Conservation (phyloP, 805 yeast genomes). For the Candida odintsovae region DNA sequence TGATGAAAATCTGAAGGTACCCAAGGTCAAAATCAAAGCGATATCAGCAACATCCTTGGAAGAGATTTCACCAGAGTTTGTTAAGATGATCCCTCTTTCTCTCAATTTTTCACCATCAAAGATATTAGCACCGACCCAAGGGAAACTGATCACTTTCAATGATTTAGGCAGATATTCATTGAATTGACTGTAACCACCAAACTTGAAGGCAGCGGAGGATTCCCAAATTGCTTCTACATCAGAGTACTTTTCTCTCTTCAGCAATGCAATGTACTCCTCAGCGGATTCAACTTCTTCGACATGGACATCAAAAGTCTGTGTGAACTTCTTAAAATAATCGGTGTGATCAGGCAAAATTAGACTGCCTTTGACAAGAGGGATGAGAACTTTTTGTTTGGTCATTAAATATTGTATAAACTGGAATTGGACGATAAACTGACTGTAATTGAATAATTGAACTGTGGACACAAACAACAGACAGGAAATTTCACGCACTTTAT, state of each 20-base stretch:
- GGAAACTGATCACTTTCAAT: slow-evolving; percentile 44
- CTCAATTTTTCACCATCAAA: slow-evolving; percentile 40
- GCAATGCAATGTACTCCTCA: slow-evolving; percentile 34
- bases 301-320: slow-evolving; percentile 31
- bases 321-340: slow-evolving; percentile 40
- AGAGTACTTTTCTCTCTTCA: slow-evolving; percentile 27
- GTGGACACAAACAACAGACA: no score
- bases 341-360: slow-evolving; percentile 38
- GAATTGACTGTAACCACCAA: slow-evolving; percentile 38
- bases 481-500: not conserved
- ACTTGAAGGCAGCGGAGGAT: slow-evolving; percentile 45
- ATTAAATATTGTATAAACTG: not conserved
- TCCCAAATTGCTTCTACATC: slow-evolving; percentile 49
- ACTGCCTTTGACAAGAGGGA: slow-evolving; percentile 25
- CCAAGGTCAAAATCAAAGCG: slow-evolving; percentile 51
- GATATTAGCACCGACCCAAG: slow-evolving; percentile 57
- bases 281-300: slow-evolving; percentile 36
- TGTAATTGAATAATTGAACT: no score
- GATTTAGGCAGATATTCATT: slow-evolving; percentile 39
- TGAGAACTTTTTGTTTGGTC: slow-evolving; percentile 13
- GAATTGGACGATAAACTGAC: no score
- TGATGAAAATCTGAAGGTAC: slow-evolving; percentile 53
- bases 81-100: slow-evolving; percentile 44
- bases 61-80: slow-evolving; percentile 56
- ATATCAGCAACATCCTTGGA: slow-evolving; percentile 68